Evolutionary conservation across 352 stramenopile genomes (phyloP), one percentile per base, ranked within the genome.

Genomic region (Globisporangium cystogenes): DNA sequence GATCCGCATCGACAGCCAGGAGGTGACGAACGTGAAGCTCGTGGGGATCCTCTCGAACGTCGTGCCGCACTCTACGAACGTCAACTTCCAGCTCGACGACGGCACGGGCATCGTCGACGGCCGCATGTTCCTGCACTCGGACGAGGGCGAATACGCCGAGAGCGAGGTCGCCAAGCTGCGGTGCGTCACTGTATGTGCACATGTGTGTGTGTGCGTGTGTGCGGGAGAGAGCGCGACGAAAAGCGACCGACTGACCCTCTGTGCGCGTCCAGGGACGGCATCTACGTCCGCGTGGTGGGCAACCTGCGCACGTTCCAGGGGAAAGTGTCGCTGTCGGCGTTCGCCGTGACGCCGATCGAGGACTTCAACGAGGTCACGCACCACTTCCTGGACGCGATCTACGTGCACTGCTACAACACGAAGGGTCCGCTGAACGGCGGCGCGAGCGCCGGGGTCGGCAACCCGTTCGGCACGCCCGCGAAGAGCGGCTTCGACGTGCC

Each of bases 311-410:
- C 90, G 14, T 98, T 97, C 67, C 81, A 97, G 60, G 87, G 85
- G 27, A 90, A 94, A 48, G 67, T 82, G 7, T 93, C 76, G 50
- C 61, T 98, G 20, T 82, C 93, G 15, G 93, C 87, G 52, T 96
- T 96, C 59, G 74, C 76, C 35, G 74, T 98, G 55, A 76, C 75
- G 39, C 77, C 79, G 6, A 57, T 99, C 24, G 70, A 80, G 23
- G 83, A 95, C 65, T 87, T 91, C 26, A 98, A 99, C 72, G 84
- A 98, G 66, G 43, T 99, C n/a, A 98, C 96, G 21, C 84, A 98
- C 78, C 96, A 99, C 64, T 86, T 98, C 39, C 70, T 98, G 48
- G 89, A 98, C 57, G 79, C 92, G 23, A 90, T 97, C n/a, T 93
- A 97, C 60, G 78, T 83, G 14, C 87, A 93, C 57, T 92, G 97